These are phyloP conservation scores for Candida caryicola DNA, from an alignment of 805 yeast species.

Conservation along the genomic window DNA sequence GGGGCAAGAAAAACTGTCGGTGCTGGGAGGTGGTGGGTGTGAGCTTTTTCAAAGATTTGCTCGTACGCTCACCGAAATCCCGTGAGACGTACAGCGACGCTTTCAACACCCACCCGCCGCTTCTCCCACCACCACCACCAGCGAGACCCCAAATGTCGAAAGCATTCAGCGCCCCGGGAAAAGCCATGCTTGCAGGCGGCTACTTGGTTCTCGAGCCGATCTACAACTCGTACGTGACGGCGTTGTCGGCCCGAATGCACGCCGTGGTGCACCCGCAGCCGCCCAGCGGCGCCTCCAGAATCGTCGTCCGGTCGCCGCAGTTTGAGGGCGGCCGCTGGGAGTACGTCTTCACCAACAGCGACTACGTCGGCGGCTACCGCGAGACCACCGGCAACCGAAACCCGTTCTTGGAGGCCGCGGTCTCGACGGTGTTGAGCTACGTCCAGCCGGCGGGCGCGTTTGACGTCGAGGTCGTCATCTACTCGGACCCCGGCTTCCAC, in stretches of 20 bases:
- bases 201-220: slow-evolving; percentile 81
- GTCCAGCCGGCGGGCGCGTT: slow-evolving; percentile 32
- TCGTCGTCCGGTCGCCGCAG: slow-evolving; percentile 70
- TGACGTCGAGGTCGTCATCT: slow-evolving; percentile 54
- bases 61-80: too few species aligned
- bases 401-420: slow-evolving; percentile 72
- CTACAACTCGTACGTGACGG: slow-evolving; percentile 78
- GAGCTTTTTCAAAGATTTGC: too few species aligned
- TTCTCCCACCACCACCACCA: background rate
- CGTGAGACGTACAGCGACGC: too few species aligned
- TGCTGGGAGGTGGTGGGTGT: too few species aligned
- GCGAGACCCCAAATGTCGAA: slow-evolving; percentile 17
- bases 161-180: slow-evolving; percentile 92
- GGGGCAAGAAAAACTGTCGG: too few species aligned
- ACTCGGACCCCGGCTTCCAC: slow-evolving; percentile 87
- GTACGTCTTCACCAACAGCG: slow-evolving; percentile 35
- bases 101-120: too few species aligned
- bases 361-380: slow-evolving; percentile 28
- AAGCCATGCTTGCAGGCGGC: slow-evolving; percentile 93
- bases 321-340: slow-evolving; percentile 70
- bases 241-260: slow-evolving; percentile 87
- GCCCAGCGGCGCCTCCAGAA: slow-evolving; percentile 9
- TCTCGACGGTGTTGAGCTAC: slow-evolving; percentile 55
- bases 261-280: slow-evolving; percentile 45
- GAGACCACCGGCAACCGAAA: slow-evolving; percentile 32